A percentile compares a stretch with the other conserved stretches of the same genome.
These are phyloP conservation scores for Colletotrichum sidae DNA, from an alignment of 2,329 filamentous ascomycete genomes.

Conservation along the genomic window DNA sequence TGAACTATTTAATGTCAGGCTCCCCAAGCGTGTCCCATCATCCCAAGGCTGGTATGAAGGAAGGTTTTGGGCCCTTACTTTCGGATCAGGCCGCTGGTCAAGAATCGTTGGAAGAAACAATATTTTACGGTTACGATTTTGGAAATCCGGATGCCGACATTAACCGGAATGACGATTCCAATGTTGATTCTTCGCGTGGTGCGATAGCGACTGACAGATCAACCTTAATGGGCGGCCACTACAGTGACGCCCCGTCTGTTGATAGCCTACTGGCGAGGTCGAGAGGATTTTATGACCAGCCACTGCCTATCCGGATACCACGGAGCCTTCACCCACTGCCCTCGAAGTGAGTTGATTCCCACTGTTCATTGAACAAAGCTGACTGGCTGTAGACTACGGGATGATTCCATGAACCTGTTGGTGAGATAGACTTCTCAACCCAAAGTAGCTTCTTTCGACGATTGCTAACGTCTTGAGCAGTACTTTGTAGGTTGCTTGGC, in stretches of 20 bases:
- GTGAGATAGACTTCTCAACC: constrained; percentile 43
- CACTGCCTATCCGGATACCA: constrained; percentile 71
- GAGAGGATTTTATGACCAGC: constrained; percentile 76
- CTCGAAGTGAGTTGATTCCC: constrained; percentile 47
- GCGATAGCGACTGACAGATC: too few species aligned
- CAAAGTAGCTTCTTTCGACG: background rate
- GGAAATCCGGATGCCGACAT: constrained; percentile 78
- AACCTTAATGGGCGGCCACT: too few species aligned
- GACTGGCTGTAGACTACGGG: constrained; percentile 65
- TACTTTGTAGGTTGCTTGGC: constrained; percentile 57
- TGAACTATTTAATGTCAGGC: constrained; percentile 72
- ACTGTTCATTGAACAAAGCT: constrained; percentile 30
- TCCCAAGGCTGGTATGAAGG: constrained; percentile 40
- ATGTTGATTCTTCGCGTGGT: constrained; percentile 66
- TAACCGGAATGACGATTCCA: constrained; percentile 76
- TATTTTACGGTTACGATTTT: constrained; percentile 77
- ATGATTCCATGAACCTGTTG: constrained; percentile 85
- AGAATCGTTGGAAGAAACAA: constrained; percentile 48
- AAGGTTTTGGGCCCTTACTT: constrained; percentile 40
- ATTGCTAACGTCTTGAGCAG: constrained; percentile 45
- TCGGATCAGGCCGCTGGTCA: constrained; percentile 23
- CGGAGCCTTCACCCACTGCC: constrained; percentile 61
- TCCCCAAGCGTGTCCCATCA: constrained; percentile 50
- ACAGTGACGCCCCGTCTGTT: too few species aligned
- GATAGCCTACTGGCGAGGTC: constrained; percentile 32